Percentiles rank a stretch among this genome's conserved stretches.
Conservation (phyloP, 306 rosid genomes). For the Prunus campanulata region DNA sequence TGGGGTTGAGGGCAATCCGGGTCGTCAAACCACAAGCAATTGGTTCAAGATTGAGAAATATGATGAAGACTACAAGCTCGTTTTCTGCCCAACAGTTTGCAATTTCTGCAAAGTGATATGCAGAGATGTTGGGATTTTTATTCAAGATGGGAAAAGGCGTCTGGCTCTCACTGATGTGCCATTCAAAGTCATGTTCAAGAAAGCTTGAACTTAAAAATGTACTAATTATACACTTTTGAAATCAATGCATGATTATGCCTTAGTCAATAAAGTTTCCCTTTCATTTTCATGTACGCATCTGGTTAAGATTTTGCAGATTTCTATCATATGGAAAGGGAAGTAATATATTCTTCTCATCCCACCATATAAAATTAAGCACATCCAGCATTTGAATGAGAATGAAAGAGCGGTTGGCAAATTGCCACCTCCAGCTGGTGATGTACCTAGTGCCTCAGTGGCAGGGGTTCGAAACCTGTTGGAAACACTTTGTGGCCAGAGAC, state of each 20-base stretch:
- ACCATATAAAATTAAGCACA: no score
- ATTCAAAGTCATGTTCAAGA: constrained; percentile 36
- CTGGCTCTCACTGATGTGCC: constrained; percentile 39
- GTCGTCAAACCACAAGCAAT: constrained; percentile 31
- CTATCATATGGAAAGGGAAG: no score
- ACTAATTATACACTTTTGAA: background rate
- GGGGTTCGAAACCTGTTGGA: no score
- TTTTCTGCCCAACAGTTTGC: constrained; percentile 54
- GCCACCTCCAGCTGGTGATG: no score
- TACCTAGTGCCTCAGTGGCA: no score
- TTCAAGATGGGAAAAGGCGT: constrained; percentile 26
- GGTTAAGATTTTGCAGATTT: no score
- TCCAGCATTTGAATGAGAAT: no score
- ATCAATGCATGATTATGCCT: background rate
- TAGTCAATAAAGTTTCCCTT: no score
- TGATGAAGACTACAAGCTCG: constrained; percentile 39
- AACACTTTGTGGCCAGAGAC: no score
- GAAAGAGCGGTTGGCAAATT: no score
- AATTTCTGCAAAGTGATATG: constrained; percentile 47
- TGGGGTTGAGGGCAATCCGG: constrained; percentile 51
- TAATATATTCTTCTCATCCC: no score
- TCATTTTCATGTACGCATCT: no score
- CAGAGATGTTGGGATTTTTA: constrained; percentile 38
- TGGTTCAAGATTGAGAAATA: constrained; percentile 67
- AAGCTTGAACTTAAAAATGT: constrained; percentile 9